Conservation (phyloP, 306 rosid species). For the Castanea mollissima region DNA sequence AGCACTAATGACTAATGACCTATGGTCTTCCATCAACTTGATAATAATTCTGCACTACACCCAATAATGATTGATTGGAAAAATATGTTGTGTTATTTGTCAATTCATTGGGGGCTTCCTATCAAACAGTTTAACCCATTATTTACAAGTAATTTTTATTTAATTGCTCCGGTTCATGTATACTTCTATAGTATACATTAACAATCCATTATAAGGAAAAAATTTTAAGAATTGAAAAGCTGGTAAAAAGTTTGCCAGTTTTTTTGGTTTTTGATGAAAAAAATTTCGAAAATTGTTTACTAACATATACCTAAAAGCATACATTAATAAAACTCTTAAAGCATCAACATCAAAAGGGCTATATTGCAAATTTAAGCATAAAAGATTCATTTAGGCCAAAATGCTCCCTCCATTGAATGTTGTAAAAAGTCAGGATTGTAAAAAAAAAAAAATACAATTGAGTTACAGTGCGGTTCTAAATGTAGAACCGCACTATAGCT, state of each 20-base stretch:
- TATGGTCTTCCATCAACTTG: slow-evolving; percentile 10
- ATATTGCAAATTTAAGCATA: too few species aligned
- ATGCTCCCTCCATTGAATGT: too few species aligned
- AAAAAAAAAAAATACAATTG: too few species aligned
- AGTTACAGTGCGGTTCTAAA: too few species aligned
- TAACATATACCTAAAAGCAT: fast-evolving
- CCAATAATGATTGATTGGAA: neutral
- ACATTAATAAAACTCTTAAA: fast-evolving
- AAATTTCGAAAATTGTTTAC: neutral
- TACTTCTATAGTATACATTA: too few species aligned
- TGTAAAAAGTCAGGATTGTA: too few species aligned
- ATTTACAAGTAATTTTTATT: neutral
- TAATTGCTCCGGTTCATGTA: too few species aligned
- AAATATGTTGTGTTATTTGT: neutral
- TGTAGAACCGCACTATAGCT: too few species aligned
- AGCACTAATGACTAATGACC: slow-evolving; percentile 1
- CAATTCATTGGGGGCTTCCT: neutral
- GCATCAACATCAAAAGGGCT: too few species aligned
- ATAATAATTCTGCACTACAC: neutral
- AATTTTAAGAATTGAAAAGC: neutral
- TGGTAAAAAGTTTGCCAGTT: too few species aligned
- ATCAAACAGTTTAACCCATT: neutral
- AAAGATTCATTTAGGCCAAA: too few species aligned
- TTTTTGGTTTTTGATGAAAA: neutral
- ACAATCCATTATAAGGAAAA: too few species aligned